Conservation (phyloP, 2,329 filamentous ascomycete species). For the Parastagonospora avenae region DNA sequence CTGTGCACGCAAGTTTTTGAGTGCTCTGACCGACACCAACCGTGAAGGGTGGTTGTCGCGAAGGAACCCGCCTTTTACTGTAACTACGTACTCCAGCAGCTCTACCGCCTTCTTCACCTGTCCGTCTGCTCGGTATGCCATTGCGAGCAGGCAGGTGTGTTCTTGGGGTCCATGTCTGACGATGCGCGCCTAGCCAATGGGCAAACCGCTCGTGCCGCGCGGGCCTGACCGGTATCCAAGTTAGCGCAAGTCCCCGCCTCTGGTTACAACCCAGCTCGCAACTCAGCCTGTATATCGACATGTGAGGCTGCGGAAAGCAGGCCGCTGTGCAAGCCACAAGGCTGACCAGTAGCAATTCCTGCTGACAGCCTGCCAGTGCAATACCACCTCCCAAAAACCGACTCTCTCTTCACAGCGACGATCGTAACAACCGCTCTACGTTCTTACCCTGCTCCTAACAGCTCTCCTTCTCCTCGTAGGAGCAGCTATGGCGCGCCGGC, state of each 20-base stretch:
- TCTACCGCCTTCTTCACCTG: too few species aligned
- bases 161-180: too few species aligned
- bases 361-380: not conserved
- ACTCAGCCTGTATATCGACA: not conserved
- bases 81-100: too few species aligned
- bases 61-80: too few species aligned
- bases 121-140: too few species aligned
- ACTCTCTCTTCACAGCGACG: not conserved
- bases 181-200: too few species aligned
- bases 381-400: not conserved
- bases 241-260: not conserved
- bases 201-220: too few species aligned
- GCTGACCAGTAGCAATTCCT: not conserved
- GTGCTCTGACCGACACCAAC: too few species aligned
- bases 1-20: too few species aligned
- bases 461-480: not conserved
- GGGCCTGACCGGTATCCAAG: not conserved
- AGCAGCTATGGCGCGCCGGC: conserved; percentile 5
- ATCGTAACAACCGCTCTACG: not conserved
- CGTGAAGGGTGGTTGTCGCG: too few species aligned
- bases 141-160: too few species aligned
- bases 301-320: not conserved
- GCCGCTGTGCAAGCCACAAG: not conserved
- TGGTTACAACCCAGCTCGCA: not conserved
- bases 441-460: not conserved